Evolutionary conservation across 345 rosid genomes (phyloP), one percentile per base, ranked within the genome.

Genomic region (Bruguiera parviflora): DNA sequence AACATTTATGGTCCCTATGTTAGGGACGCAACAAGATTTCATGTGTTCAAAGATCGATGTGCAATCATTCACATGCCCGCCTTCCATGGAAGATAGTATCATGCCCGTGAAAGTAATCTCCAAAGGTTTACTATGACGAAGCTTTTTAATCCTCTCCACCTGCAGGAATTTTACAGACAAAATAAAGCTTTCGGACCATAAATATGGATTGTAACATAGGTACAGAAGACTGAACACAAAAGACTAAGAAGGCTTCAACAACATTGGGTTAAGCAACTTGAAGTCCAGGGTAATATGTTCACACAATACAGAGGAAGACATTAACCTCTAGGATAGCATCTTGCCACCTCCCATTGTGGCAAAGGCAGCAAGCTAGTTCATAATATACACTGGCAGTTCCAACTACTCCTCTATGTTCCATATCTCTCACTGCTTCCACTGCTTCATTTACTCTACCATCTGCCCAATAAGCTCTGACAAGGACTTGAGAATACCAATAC

Each of bases 281-380:
- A 33, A 75, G 53, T 53, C 8, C 58, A 56, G 52, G 5, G 29
- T 37, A 58, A 46, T 3, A 22, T 47, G 57, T 35, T 27, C 21
- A 49, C 61, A 29, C 63, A 19, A 68, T n/a, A 67, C 20, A 37
- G 31, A 66, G 32, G 58, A 68, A 61, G 60, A 39, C 53, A 60
- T 71, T 82, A 73, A 87, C 98, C 92, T 88, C 95, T 25, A 67
- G 69, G 83, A 89, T 60, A 68, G 97, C 98, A 58, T 91, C 97
- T 73, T 70, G 81, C 95, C 96, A 91, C 78, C 88, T 86, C 49
- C 98, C 90, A 33, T 79, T 79, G 73, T 80, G 71, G 81, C 96
- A 94, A 68, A 94, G 95, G 77, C 97, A 94, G 84, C 97, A 83
- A 46, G 95, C 92, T 66, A 94, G 71, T 77, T 91, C 97, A 69